Conservation (phyloP, 768 basidiomycete species). For the Tylopilus rubrobrunneus region DNA sequence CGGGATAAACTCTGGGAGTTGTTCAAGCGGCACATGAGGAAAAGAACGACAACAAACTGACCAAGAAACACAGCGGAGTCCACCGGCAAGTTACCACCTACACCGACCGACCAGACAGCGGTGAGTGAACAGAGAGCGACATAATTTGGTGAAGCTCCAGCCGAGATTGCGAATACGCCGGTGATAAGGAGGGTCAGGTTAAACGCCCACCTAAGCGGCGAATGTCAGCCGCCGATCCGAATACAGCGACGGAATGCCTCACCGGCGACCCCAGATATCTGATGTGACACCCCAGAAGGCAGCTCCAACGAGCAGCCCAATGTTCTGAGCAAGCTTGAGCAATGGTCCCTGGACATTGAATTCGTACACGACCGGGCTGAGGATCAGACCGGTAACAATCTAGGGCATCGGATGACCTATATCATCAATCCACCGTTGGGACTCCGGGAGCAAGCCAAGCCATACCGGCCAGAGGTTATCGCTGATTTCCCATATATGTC, state of each 20-base stretch:
- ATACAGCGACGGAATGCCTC: not conserved
- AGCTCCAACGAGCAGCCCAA: conserved; percentile 68
- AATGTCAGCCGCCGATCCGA: conserved; percentile 4
- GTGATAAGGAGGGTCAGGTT: conserved; percentile 69
- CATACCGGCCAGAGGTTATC: conserved; percentile 71
- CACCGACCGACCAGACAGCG: conserved; percentile 61
- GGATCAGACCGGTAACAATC: conserved; percentile 64
- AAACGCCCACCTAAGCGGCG: conserved; percentile 50
- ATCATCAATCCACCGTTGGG: not conserved
- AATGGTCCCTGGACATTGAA: conserved; percentile 59
- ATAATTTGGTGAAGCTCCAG: conserved; percentile 56
- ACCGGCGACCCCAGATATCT: conserved; percentile 72
- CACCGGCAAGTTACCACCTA: conserved; percentile 71
- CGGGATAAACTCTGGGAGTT: conserved; percentile 57
- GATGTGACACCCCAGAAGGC: conserved; percentile 65
- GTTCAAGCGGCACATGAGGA: not conserved
- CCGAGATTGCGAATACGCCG: conserved; percentile 60
- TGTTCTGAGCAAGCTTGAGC: conserved; percentile 65
- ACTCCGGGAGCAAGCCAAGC: not conserved
- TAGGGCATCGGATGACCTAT: conserved; percentile 20
- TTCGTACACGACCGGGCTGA: conserved; percentile 60
- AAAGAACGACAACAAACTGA: conserved; percentile 24
- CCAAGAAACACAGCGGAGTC: conserved; percentile 76
- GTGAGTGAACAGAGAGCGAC: conserved; percentile 48
- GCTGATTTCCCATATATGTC: conserved; percentile 30